Evolutionary conservation across 2,329 filamentous ascomycete genomes (phyloP).

Genomic region (Pleurostoma richardsiae): DNA sequence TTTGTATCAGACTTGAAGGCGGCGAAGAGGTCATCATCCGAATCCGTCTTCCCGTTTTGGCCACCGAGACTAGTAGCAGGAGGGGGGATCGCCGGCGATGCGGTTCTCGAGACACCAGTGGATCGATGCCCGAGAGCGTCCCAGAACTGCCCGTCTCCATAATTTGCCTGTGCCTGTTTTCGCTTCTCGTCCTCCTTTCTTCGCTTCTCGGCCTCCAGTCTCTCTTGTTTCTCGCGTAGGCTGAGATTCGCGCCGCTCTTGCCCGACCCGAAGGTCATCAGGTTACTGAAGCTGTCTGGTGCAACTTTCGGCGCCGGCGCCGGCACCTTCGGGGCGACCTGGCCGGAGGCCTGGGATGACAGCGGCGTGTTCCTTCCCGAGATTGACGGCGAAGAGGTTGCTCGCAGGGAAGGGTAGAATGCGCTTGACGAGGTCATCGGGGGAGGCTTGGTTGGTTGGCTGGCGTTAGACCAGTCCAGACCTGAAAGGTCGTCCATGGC

Average conservation of each 20-base stretch:
- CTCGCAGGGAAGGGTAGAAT: slow-evolving; percentile 45
- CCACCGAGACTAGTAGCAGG: slow-evolving; percentile 17
- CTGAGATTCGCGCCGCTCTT: slow-evolving; percentile 66
- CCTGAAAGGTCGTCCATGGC: slow-evolving; percentile 59
- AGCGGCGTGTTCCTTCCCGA: slow-evolving; percentile 55
- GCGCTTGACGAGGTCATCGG: slow-evolving; percentile 34
- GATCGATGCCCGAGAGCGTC: slow-evolving; percentile 59
- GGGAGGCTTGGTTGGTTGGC: slow-evolving; percentile 29
- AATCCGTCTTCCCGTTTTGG: slow-evolving; percentile 26
- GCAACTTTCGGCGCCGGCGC: slow-evolving; percentile 43
- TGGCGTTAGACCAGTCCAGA: slow-evolving; percentile 50
- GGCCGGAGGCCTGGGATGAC: slow-evolving; percentile 41
- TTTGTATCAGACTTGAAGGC: slow-evolving; percentile 63
- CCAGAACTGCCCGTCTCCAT: slow-evolving; percentile 72
- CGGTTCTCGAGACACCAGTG: slow-evolving; percentile 39
- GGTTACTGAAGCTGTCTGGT: slow-evolving; percentile 72
- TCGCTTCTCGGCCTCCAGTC: slow-evolving; percentile 58
- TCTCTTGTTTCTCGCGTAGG: slow-evolving; percentile 71
- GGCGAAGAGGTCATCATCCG: slow-evolving; percentile 62
- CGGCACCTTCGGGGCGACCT: slow-evolving; percentile 32
- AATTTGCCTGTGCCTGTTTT: slow-evolving; percentile 69
- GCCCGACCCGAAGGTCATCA: slow-evolving; percentile 59
- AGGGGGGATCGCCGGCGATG: slow-evolving; percentile 33
- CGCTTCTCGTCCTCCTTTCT: slow-evolving; percentile 70
- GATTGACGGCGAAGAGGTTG: slow-evolving; percentile 49